Base-by-base conservation (phyloP, 2,329 filamentous ascomycete species). In the Remersonia thermophila region DNA sequence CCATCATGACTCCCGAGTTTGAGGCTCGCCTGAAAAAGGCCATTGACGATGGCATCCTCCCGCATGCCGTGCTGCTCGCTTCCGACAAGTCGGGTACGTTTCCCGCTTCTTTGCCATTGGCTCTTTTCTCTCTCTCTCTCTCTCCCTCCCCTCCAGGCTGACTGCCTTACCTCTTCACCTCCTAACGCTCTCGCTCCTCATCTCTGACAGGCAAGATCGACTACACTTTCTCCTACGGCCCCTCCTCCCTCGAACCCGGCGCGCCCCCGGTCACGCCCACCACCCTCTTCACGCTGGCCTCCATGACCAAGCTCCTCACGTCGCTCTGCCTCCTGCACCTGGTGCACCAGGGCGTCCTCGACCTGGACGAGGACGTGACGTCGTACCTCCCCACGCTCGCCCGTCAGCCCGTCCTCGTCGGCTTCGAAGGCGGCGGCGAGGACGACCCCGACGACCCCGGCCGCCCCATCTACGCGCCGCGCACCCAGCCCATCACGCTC, bases 361-460 rank as follows among this genome's bases (percentile, higher is more conserved):
- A 45, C 3, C 53, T 72, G 0, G 63, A 68, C 27, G 62, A 62
- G 9, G 65, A 71, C 45, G 50, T 71, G 0, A 49, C 57, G 0
- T 26, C 35, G 2, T 44, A 64, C 27, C 45, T 69, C 3, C 65
- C 65, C 1, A 62, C 62, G 14, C 53, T 72, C 3, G 59, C 55
- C 5, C 38, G 45, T 3, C 59, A 63, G 31, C 51, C 59, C 9
- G 55, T 73, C 30, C 42, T 73, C 2, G 56, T 51, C 3, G 64
- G 61, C 3, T 65, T 67, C 42, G 4, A 47, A 56, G 18, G 2
- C 16, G 7, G 46, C 46, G 0, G 45, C 55, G 20, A 23, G 20
- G 20, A 23, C 4, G 59, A 49, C 12, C n/a, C 31, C 9, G 32
- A 38, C 33, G 53, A 56, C 1, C 55, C 55, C 23, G 55, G 57